Percentiles rank a stretch among this genome's conserved stretches.
phyloP scores from a whole-genome alignment of 495 filamentous ascomycete genomes.

The Neurospora sp. region DNA sequence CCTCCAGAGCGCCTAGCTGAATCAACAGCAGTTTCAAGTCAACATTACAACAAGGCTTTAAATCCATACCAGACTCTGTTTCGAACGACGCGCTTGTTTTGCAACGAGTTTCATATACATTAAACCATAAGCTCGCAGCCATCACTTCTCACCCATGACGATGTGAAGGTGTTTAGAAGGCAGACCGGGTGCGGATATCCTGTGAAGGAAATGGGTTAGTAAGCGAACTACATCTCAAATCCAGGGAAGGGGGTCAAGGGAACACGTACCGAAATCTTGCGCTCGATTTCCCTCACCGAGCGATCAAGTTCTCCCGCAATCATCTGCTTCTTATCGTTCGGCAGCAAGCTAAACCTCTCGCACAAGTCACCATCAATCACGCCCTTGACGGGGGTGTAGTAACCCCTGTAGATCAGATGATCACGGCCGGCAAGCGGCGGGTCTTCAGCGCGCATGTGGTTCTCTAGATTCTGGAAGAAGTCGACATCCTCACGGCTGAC shows the following conservation, averaged over 20 bases:
- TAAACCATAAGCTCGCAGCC: neutral
- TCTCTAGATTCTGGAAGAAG: slow-evolving; percentile 91
- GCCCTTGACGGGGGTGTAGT: slow-evolving; percentile 95
- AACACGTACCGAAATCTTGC: slow-evolving; percentile 77
- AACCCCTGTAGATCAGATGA: slow-evolving; percentile 87
- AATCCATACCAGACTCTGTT: neutral
- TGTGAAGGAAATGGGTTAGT: slow-evolving; percentile 34
- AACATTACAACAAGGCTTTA: slow-evolving; percentile 1
- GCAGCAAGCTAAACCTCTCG: slow-evolving; percentile 74
- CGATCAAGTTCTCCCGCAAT: slow-evolving; percentile 89
- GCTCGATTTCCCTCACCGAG: slow-evolving; percentile 81
- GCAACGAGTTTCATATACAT: neutral
- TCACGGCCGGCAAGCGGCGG: slow-evolving; percentile 82
- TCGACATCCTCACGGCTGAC: slow-evolving; percentile 84
- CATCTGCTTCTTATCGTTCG: slow-evolving; percentile 82
- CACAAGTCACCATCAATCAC: slow-evolving; percentile 98
- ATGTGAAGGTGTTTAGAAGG: slow-evolving; percentile 44
- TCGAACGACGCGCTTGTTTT: neutral
- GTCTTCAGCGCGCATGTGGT: slow-evolving; percentile 72
- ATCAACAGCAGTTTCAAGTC: neutral
- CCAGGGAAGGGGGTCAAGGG: neutral
- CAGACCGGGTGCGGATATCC: slow-evolving; percentile 83
- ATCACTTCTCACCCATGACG: neutral
- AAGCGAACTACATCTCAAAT: neutral
- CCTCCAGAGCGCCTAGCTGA: neutral